Conservation (phyloP, 1,284 basidiomycete genomes). For the Rhodotorula sp. region DNA sequence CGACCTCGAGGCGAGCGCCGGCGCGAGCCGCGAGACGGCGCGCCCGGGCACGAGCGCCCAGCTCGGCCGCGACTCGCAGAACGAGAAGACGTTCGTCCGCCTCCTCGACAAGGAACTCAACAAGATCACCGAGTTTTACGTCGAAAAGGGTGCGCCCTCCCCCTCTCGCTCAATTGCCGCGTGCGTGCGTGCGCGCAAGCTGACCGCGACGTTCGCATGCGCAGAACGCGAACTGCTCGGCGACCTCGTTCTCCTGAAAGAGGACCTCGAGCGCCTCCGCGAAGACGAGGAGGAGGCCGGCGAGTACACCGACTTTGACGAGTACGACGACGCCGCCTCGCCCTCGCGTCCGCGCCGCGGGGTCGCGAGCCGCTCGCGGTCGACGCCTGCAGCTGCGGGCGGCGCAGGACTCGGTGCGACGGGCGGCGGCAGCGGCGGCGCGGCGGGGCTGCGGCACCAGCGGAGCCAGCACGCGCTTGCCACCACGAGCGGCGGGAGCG, state of each 20-base stretch:
- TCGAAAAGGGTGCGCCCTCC: slow-evolving; percentile 56
- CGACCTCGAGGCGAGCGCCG: slow-evolving; percentile 7
- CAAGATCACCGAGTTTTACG: slow-evolving; percentile 83
- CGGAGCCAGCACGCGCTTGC: not conserved
- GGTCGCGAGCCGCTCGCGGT: not conserved
- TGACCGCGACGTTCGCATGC: too few relatives aligned
- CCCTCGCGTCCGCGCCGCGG: not conserved
- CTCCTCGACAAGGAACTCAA: slow-evolving; percentile 79
- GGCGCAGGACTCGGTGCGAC: too few relatives aligned
- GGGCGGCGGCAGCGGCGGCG: slow-evolving; percentile 59
- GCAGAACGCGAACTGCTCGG: slow-evolving; percentile 66
- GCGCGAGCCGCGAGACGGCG: not conserved
- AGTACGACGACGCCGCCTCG: slow-evolving; percentile 1
- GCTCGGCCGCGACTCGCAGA: slow-evolving; percentile 42
- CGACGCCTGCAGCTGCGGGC: slow-evolving; percentile 51
- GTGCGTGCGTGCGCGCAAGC: not conserved
- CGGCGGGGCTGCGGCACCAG: not conserved
- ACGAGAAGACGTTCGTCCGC: slow-evolving; percentile 62
- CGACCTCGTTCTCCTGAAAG: slow-evolving; percentile 66
- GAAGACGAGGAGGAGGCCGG: slow-evolving; percentile 24
- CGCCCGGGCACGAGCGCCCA: too few relatives aligned
- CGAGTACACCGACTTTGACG: slow-evolving; percentile 1
- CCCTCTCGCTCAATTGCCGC: too few relatives aligned
- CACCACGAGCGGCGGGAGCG: slow-evolving; percentile 56
- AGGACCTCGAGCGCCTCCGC: slow-evolving; percentile 58